Base-by-base conservation (phyloP, 2,329 filamentous ascomycete species). In the Alternaria atra region DNA sequence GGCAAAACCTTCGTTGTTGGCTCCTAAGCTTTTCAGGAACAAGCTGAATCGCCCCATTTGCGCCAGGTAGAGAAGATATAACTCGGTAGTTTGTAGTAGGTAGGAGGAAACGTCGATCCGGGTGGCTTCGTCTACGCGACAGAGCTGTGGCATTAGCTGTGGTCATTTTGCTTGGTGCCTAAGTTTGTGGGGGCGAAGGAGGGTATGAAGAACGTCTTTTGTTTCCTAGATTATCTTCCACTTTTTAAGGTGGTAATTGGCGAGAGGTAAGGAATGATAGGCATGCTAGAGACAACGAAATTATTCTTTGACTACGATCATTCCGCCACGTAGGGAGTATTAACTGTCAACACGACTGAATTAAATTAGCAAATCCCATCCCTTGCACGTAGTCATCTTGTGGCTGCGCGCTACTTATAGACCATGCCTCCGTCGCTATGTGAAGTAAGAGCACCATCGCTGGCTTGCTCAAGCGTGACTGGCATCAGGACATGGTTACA, bases 51-150 rank as follows among this genome's bases (percentile, higher is more conserved):
- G 20, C 2, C 29, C 9, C 12, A n/a, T 15, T 23, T 59, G 46
- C 12, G 44, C 51, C 5, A 42, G 47, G 20, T 61, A 58, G 12
- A 56, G 30, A 13, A 61, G 13, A 4, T 17, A 27, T 15, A 61
- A 55, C 15, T 50, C 46, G 5, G 56, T 40, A 7, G 27, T 52
- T 2, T 56, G 52, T 23, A 60, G 55, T 7, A 56, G 52, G 13
- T 34, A 43, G 5, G 61, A 51, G 2, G 58, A 37, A 8, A 59
- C 58, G 9, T 61, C 58, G 42, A 58, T 25, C 10, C 61, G 58
- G 4, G 54, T 56, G 13, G 56, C 54, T 53, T 64, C 40, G 40
- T 61, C 56, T 29, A 59, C 46, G 40, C 42, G 54, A 32, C 51
- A 61, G 5, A 64, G 42, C 4, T 40, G 17, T 17, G 17, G 37